phyloP scores from a whole-genome alignment of 805 yeast genomes.

The Candida odintsovae region DNA sequence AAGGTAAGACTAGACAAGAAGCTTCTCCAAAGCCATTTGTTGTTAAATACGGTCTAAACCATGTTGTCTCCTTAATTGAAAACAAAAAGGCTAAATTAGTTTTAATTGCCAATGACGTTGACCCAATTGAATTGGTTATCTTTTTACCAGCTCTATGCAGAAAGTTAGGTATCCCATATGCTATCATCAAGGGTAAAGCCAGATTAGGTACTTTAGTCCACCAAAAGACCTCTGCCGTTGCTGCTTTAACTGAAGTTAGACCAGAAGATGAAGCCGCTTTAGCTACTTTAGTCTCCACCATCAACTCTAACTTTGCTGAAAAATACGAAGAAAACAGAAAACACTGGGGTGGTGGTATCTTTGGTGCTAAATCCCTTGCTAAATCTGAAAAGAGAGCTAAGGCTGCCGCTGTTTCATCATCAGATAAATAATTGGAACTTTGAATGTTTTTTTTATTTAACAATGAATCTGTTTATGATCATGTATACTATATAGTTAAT shows the following conservation, averaged over 20 bases:
- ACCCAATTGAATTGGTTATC: conserved; percentile 96
- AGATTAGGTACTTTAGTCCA: conserved; percentile 96
- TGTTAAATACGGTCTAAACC: conserved; percentile 98
- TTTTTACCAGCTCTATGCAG: conserved; percentile 98
- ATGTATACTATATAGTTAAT: neutral
- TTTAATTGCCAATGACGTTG: conserved; percentile 97
- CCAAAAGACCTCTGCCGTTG: conserved; percentile 96
- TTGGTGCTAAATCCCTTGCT: conserved; percentile 91
- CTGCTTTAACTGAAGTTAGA: conserved; percentile 93
- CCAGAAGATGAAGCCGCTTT: conserved; percentile 93
- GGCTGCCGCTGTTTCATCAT: conserved; percentile 7
- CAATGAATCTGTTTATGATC: neutral
- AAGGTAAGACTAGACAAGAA: conserved; percentile 95
- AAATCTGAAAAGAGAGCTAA: conserved; percentile 42
- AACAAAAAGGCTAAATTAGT: conserved; percentile 98
- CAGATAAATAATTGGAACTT: conserved; percentile 11
- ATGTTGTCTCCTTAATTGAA: conserved; percentile 94
- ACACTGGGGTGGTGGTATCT: conserved; percentile 99
- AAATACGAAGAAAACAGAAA: conserved; percentile 94
- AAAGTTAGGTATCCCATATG: conserved; percentile 99
- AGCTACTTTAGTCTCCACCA: conserved; percentile 87
- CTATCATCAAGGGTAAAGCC: conserved; percentile 97
- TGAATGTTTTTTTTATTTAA: neutral
- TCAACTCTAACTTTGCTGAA: conserved; percentile 88
- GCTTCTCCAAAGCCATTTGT: conserved; percentile 95